Evolutionary conservation across 1,139 yeast species (phyloP).

Genomic region (Wickerhamiella pararugosa): DNA sequence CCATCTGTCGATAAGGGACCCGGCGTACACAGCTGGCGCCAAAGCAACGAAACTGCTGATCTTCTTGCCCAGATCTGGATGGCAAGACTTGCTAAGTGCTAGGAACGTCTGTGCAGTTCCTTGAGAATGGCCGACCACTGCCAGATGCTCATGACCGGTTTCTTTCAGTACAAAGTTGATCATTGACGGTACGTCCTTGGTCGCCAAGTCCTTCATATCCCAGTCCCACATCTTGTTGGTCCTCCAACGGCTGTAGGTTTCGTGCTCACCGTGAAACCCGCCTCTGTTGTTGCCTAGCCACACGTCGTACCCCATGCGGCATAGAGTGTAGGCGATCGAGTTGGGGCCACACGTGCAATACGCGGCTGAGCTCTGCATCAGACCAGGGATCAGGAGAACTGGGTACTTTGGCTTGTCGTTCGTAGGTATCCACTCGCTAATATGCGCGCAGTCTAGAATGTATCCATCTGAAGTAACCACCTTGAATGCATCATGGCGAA

Average conservation of each 20-base stretch:
- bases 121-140: conserved; percentile 75
- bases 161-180: conserved; percentile 42
- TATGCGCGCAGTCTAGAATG: conserved; percentile 27
- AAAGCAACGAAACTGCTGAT: conserved; percentile 58
- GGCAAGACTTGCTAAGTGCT: conserved; percentile 36
- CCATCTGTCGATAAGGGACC: conserved; percentile 41
- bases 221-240: conserved; percentile 51
- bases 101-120: conserved; percentile 80
- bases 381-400: conserved; percentile 65
- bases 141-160: conserved; percentile 33
- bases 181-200: conserved; percentile 59
- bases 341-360: conserved; percentile 64
- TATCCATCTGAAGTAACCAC: conserved; percentile 74
- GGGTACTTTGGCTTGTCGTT: conserved; percentile 31
- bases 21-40: conserved; percentile 87
- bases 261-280: conserved; percentile 60
- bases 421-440: conserved; percentile 18
- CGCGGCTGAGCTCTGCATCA: conserved; percentile 75
- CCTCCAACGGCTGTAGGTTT: conserved; percentile 25
- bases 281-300: conserved; percentile 92
- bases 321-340: conserved; percentile 47
- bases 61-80: conserved; percentile 30
- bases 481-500: conserved; percentile 43
- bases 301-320: conserved; percentile 60
- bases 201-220: conserved; percentile 71